Evolutionary conservation across 768 basidiomycete species (phyloP).

Genomic region (Hortiboletus campestris): DNA sequence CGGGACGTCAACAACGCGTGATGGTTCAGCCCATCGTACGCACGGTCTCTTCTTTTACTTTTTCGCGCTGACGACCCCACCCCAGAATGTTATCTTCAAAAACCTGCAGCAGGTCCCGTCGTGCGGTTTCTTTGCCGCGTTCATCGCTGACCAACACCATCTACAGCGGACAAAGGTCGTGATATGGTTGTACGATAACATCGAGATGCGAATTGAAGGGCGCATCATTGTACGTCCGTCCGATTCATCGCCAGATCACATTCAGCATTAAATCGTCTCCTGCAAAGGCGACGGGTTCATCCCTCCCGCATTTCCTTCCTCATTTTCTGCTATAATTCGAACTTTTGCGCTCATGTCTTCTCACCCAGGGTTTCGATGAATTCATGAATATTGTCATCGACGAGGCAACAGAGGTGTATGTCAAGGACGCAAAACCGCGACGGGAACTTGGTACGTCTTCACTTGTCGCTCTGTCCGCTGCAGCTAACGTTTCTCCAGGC

Average conservation of each 20-base stretch:
- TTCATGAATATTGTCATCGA: slow-evolving; percentile 99
- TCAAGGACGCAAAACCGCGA: slow-evolving; percentile 85
- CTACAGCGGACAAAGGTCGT: slow-evolving; percentile 76
- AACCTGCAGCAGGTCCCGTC: slow-evolving; percentile 77
- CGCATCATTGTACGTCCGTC: slow-evolving; percentile 80
- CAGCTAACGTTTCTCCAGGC: slow-evolving; percentile 45
- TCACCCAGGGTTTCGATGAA: slow-evolving; percentile 89
- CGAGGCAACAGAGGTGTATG: slow-evolving; percentile 87
- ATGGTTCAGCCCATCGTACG: slow-evolving; percentile 99
- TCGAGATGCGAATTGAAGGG: slow-evolving; percentile 95
- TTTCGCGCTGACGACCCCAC: slow-evolving; percentile 1
- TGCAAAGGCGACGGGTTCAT: slow-evolving; percentile 35
- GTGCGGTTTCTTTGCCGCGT: neutral
- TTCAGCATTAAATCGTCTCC: slow-evolving; percentile 40
- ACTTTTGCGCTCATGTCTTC: slow-evolving; percentile 23
- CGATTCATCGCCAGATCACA: slow-evolving; percentile 23
- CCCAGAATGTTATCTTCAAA: slow-evolving; percentile 96
- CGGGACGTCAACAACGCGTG: slow-evolving; percentile 90
- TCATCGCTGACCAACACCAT: slow-evolving; percentile 9
- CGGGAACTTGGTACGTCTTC: slow-evolving; percentile 70
- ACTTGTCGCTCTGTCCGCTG: neutral
- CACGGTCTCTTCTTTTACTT: slow-evolving; percentile 9
- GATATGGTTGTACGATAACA: slow-evolving; percentile 97
- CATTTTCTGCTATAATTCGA: neutral
- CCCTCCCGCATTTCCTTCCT: slow-evolving; percentile 4